phyloP scores from a whole-genome alignment of 345 rosid species.

The Stellera chamaejasme region DNA sequence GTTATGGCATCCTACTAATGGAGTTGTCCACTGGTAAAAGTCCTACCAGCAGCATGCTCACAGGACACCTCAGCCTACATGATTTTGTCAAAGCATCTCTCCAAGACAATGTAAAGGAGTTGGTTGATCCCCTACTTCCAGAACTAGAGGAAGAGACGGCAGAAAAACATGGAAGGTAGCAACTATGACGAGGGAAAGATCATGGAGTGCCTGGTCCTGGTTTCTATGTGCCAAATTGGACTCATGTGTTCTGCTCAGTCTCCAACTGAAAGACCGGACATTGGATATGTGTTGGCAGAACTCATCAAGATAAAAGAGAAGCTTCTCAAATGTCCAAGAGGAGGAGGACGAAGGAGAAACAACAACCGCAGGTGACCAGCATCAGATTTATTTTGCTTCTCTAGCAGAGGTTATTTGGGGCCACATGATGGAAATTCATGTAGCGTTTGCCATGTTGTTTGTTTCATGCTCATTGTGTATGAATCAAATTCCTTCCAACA shows the following conservation, averaged over 20 bases:
- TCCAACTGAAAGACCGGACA: not conserved
- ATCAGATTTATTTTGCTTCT: no score
- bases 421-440: no score
- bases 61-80: constrained; percentile 7
- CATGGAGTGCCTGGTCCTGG: constrained; percentile 7
- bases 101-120: not conserved
- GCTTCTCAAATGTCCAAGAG: no score
- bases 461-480: no score
- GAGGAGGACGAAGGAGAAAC: no score
- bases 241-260: constrained; percentile 15
- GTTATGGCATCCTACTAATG: not conserved
- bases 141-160: not conserved
- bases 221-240: constrained; percentile 15
- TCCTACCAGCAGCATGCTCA: constrained; percentile 8
- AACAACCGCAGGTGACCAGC: no score
- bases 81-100: constrained; percentile 2
- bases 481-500: no score
- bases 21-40: constrained; percentile 8
- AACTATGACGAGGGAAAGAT: not conserved
- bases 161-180: not conserved
- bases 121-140: constrained; percentile 2
- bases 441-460: no score
- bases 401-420: no score
- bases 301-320: no score
- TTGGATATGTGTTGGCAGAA: no score